A percentile compares a stretch with the other conserved stretches of the same genome.
phyloP scores from a whole-genome alignment of 139 green algal species.

The Protoeuglena noctilucae region DNA sequence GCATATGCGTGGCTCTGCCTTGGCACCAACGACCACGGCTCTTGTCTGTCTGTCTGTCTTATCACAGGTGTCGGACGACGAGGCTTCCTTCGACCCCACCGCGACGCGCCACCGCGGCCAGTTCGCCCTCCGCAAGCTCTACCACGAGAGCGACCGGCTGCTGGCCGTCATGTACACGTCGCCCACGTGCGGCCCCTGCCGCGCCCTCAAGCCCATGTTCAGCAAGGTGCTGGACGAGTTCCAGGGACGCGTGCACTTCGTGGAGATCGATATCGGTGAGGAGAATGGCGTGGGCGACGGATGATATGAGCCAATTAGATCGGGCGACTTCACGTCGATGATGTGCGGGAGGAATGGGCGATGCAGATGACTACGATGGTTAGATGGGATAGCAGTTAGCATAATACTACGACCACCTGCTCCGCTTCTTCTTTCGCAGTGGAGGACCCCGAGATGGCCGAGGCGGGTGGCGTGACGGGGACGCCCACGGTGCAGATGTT shows the following conservation, averaged over 20 bases:
- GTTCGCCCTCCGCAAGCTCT: conserved; percentile 88
- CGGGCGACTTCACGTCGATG: too few relatives aligned
- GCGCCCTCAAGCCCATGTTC: conserved; percentile 91
- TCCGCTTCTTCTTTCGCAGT: too few relatives aligned
- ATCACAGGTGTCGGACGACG: too few relatives aligned
- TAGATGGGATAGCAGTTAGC: too few relatives aligned
- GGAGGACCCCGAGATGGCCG: conserved; percentile 68
- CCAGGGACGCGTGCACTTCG: conserved; percentile 49
- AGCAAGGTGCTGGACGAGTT: conserved; percentile 67
- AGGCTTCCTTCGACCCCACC: conserved; percentile 42
- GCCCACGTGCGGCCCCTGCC: conserved; percentile 59
- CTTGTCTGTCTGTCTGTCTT: too few relatives aligned
- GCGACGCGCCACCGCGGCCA: conserved; percentile 67
- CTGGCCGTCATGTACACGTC: conserved; percentile 83
- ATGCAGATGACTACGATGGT: too few relatives aligned
- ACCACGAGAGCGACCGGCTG: conserved; percentile 72
- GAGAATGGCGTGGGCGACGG: too few relatives aligned
- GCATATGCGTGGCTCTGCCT: too few relatives aligned
- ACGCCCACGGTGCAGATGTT: conserved; percentile 92
- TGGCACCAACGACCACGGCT: too few relatives aligned
- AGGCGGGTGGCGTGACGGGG: conserved; percentile 54
- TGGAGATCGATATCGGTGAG: conserved; percentile 95
- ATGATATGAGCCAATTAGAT: too few relatives aligned
- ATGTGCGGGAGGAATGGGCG: too few relatives aligned
- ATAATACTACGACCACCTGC: too few relatives aligned